These are phyloP conservation scores for Pachyrhizus erosus DNA, from an alignment of 306 rosid genomes.

Conservation along the genomic window DNA sequence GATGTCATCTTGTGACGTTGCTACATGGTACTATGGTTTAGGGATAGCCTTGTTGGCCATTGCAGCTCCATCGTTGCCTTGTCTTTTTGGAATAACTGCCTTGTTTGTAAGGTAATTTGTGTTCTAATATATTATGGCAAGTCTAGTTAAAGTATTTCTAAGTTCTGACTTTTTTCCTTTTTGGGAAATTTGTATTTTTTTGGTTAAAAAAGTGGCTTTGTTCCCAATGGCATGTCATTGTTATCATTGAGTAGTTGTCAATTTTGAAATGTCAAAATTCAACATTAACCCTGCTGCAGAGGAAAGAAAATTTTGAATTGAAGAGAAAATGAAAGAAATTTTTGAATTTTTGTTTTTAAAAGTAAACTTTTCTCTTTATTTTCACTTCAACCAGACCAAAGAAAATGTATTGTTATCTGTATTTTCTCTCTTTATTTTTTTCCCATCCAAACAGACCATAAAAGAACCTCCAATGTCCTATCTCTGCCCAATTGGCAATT, in stretches of 20 bases:
- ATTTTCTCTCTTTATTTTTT: not conserved
- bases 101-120: conserved; percentile 74
- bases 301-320: not conserved
- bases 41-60: conserved; percentile 91
- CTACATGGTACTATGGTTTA: conserved; percentile 72
- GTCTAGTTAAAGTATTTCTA: conserved; percentile 2
- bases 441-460: not conserved
- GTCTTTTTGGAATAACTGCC: conserved; percentile 88
- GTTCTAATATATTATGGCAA: not conserved
- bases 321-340: not conserved
- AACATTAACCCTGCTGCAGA: not conserved
- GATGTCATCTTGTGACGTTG: conserved; percentile 60
- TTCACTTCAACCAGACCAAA: not conserved
- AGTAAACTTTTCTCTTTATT: not conserved
- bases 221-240: not conserved
- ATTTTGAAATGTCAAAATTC: conserved; percentile 3
- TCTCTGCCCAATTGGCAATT: not conserved
- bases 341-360: not conserved
- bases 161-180: not conserved
- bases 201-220: conserved; percentile 12
- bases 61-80: conserved; percentile 88
- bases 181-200: not conserved
- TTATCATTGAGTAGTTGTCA: not conserved
- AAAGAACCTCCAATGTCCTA: not conserved
- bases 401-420: not conserved